Evolutionary conservation across 2,329 filamentous ascomycete genomes (phyloP).

Genomic region (Corniculantispora saksenae): DNA sequence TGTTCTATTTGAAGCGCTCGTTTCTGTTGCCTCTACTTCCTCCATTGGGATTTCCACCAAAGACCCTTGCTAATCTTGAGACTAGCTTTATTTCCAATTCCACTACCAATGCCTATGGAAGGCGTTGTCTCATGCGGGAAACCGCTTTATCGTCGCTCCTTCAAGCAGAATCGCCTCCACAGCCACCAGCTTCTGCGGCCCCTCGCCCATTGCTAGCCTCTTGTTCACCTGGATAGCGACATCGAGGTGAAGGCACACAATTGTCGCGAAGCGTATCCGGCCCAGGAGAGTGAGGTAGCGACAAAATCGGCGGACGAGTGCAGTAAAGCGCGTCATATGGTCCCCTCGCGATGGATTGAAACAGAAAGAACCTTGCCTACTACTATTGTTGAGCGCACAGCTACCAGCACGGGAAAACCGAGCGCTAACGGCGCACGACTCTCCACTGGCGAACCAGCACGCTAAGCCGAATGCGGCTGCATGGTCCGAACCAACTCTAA

Average conservation of each 20-base stretch:
- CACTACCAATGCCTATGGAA: conserved; percentile 24
- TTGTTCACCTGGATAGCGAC: conserved; percentile 43
- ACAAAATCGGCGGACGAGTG: too few relatives aligned
- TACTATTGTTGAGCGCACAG: too few relatives aligned
- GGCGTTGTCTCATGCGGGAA: conserved; percentile 38
- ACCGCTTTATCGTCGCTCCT: conserved; percentile 29
- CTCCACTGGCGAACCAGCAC: too few relatives aligned
- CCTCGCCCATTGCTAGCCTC: conserved; percentile 36
- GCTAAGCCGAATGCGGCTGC: too few relatives aligned
- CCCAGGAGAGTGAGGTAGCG: too few relatives aligned
- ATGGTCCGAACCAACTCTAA: too few relatives aligned
- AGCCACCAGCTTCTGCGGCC: conserved; percentile 35
- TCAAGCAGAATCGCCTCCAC: conserved; percentile 40
- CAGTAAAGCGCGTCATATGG: too few relatives aligned
- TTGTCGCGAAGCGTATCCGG: conserved; percentile 48
- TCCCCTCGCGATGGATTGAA: too few relatives aligned
- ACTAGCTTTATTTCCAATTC: neutral
- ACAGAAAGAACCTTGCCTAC: conserved; percentile 36
- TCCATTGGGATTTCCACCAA: neutral
- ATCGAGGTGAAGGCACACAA: conserved; percentile 49
- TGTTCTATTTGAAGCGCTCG: neutral
- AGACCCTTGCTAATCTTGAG: neutral
- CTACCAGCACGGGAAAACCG: too few relatives aligned
- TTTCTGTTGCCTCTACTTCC: neutral
- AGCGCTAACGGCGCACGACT: too few relatives aligned